Percentiles rank a stretch among this genome's conserved stretches.
phyloP scores from a whole-genome alignment of 441 rosid genomes.

The Pelargonium australe region DNA sequence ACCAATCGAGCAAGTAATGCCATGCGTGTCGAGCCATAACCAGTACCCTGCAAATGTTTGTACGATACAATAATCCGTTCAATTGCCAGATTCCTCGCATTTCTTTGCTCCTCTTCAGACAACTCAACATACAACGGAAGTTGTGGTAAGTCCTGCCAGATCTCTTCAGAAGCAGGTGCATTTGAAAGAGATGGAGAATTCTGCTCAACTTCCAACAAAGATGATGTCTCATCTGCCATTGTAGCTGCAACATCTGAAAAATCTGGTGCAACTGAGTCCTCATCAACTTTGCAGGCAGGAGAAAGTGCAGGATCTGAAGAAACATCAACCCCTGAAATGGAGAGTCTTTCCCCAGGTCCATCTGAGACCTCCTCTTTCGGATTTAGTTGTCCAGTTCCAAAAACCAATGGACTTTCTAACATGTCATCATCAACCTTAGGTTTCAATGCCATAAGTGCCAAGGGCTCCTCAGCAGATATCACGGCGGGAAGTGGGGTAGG shows the following conservation, averaged over 20 bases:
- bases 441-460: constrained; percentile 30
- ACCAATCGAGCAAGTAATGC: constrained; percentile 80
- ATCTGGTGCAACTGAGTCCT: constrained; percentile 36
- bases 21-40: constrained; percentile 51
- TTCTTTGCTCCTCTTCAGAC: constrained; percentile 50
- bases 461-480: constrained; percentile 36
- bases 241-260: constrained; percentile 39
- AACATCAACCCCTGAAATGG: constrained; percentile 36
- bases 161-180: constrained; percentile 52
- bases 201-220: constrained; percentile 49
- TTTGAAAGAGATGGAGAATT: constrained; percentile 40
- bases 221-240: constrained; percentile 34
- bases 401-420: constrained; percentile 35
- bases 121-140: constrained; percentile 74
- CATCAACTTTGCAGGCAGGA: constrained; percentile 41
- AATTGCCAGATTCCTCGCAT: constrained; percentile 56
- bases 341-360: constrained; percentile 39
- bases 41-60: constrained; percentile 50
- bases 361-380: constrained; percentile 42
- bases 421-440: constrained; percentile 40
- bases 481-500: constrained; percentile 37
- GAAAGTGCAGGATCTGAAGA: constrained; percentile 46
- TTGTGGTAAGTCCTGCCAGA: constrained; percentile 55
- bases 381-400: constrained; percentile 40
- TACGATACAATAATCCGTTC: constrained; percentile 69